Conservation (phyloP, 306 rosid species). For the Parietaria judaica region DNA sequence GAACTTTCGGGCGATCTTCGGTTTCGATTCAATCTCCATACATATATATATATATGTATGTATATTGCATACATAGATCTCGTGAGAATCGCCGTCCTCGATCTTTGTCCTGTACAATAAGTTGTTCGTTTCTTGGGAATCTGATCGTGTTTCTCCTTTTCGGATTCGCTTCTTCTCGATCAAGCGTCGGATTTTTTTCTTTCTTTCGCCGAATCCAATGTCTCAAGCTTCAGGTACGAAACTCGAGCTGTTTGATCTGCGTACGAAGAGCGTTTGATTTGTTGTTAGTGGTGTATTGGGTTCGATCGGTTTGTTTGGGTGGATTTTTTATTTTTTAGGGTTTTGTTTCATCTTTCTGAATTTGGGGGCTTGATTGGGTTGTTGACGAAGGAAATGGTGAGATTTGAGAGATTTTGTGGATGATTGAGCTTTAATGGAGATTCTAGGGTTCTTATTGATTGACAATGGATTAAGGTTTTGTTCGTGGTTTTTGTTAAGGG, state of each 20-base stretch:
- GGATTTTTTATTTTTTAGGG: neutral
- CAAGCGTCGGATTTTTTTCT: neutral
- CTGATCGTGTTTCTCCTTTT: neutral
- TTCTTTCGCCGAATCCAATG: neutral
- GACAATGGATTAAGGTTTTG: neutral
- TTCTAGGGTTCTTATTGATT: neutral
- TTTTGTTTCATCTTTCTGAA: neutral
- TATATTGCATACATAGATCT: slow-evolving; percentile 1
- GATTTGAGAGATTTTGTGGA: neutral
- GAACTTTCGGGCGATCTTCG: slow-evolving; percentile 14
- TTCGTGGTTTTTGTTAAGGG: neutral
- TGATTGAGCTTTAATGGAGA: neutral
- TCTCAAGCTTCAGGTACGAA: slow-evolving; percentile 13
- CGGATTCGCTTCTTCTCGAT: neutral
- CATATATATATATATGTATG: neutral
- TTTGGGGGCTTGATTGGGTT: neutral
- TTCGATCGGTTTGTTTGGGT: neutral
- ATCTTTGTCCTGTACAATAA: neutral
- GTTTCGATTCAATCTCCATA: neutral
- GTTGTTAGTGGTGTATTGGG: neutral
- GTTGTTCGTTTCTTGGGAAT: slow-evolving; percentile 4
- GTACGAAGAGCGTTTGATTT: neutral
- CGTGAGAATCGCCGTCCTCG: neutral
- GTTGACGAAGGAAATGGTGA: neutral
- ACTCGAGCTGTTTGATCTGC: neutral